Evolutionary conservation across 495 filamentous ascomycete genomes (phyloP), one percentile per base, ranked within the genome.

Genomic region (Penicillium verhagenii): DNA sequence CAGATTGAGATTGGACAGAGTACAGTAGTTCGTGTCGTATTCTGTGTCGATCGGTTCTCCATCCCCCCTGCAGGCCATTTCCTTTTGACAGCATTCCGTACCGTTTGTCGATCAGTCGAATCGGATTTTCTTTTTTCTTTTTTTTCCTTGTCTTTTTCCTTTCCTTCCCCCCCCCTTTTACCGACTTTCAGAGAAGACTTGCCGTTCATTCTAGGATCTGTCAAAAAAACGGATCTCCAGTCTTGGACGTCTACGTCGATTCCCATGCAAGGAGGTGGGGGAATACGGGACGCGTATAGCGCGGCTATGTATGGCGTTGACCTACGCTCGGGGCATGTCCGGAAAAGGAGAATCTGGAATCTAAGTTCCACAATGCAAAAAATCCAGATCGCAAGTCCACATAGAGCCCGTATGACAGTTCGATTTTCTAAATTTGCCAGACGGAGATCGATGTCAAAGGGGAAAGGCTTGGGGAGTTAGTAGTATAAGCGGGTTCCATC

Each of bases 21-120:
- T 2, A 28, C 26, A 35, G 11, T 13, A 52, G 19, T 42, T 33
- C 51, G 19, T 19, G 56, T 54, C 39, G 19, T 52, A 13, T 47
- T 42, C 33, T 7, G 33, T 31, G 47, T 40, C 51, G 51, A 54
- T 50, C 51, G 47, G 18, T 19, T 11, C 24, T 14, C 6, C 21
- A 20, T 35, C 28, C 52, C 52, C 53, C 53, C 52, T 56, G 49
- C 44, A 50, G 35, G 33, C 47, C 37, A 55, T 51, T 39, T 54
- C 16, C 4, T 44, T 50, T 52, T 60, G 60, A 63, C 60, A 63
- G 60, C 60, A 63, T 63, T 63, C 56, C 47, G 28, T 39, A 39
- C 54, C 52, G 57, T 57, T 57, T 47, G 49, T 37, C 46, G 56
- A 62, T 63, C 60, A 52, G 44, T 52, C 48, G 25, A 38, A 28